These are phyloP conservation scores for Phialocephala sp. DNA, from an alignment of 2,329 filamentous ascomycete genomes.

Conservation along the genomic window DNA sequence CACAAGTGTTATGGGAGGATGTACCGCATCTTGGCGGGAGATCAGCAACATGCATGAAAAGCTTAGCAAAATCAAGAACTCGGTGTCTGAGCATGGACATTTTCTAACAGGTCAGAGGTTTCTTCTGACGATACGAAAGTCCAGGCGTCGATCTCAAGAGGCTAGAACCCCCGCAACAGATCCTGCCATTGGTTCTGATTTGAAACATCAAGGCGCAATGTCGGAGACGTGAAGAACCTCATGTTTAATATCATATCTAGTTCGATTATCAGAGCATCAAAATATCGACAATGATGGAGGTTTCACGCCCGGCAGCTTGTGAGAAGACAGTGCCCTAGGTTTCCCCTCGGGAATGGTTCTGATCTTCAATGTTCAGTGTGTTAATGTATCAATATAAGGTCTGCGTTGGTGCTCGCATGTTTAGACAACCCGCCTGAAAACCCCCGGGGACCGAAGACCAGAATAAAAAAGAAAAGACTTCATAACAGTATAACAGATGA, in stretches of 20 bases:
- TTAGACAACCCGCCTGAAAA: constrained; percentile 33
- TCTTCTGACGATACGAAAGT: constrained; percentile 3
- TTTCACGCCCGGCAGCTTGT: background rate
- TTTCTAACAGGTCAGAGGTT: constrained; percentile 2
- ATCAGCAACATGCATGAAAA: constrained; percentile 22
- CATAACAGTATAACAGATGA: constrained; percentile 23
- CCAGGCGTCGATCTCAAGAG: background rate
- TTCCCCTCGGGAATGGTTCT: background rate
- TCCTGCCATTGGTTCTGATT: constrained; percentile 7
- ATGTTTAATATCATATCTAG: constrained; percentile 17
- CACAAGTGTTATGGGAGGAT: constrained; percentile 21
- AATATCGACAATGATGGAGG: constrained; percentile 6
- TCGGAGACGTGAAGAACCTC: constrained; percentile 5
- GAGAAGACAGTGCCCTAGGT: background rate
- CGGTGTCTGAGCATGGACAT: constrained; percentile 7
- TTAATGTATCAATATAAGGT: constrained; percentile 37
- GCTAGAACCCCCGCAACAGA: background rate
- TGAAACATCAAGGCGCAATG: constrained; percentile 15
- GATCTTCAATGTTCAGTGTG: constrained; percentile 21
- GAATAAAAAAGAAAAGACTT: constrained; percentile 27
- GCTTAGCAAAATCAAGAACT: constrained; percentile 19
- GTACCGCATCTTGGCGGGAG: constrained; percentile 13
- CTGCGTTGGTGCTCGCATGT: constrained; percentile 27
- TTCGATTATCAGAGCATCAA: background rate
- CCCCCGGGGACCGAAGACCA: constrained; percentile 29